Evolutionary conservation across 2,329 filamentous ascomycete species (phyloP), one percentile per base, ranked within the genome.

Genomic region (Sporothrix euskadiensis): DNA sequence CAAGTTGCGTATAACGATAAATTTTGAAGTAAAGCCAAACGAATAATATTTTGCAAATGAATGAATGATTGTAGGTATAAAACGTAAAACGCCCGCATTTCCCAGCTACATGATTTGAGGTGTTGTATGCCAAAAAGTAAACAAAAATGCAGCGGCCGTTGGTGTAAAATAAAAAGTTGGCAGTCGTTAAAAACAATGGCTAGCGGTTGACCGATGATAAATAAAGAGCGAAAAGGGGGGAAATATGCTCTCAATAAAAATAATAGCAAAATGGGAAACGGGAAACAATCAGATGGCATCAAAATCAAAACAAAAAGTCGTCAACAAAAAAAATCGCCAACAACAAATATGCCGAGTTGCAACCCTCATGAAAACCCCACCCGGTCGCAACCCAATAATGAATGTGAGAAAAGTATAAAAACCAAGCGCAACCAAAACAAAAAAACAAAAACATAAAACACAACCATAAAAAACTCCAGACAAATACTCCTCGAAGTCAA

Each of bases 221-320:
- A 47, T 19, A 66, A 66, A 10, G n/a, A 66, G 39, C 39, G 41
- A 47, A 66, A 66, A 44, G 61, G n/a, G 22, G 35, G 44, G n/a
- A 47, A 19, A 5, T 30, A 47, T 66, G 61, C 39, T 66, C n/a
- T 6, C 61, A 16, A 63, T 2, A 65, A 19, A 26, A 30, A 2
- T 26, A 56, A 56, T 26, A 30, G n/a, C 14, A 30, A 47, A 49
- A 35, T 22, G 35, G 57, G 71, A 47, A 71, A 69, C 14, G 35
- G 57, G 71, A 47, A 71, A 69, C 14, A 63, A 73, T 52, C 14
- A 63, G 65, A 54, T 19, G 63, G 35, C 8, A 30, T 19, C 26
- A 69, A 26, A 71, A 59, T 16, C 44, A 61, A 41, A 7, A 49
- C 26, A 71, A 8, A 22, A 22, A 39, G 47, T 26, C 26, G 26